Base-by-base conservation (phyloP, 139 green algal species). In the Coelastrella sp. region DNA sequence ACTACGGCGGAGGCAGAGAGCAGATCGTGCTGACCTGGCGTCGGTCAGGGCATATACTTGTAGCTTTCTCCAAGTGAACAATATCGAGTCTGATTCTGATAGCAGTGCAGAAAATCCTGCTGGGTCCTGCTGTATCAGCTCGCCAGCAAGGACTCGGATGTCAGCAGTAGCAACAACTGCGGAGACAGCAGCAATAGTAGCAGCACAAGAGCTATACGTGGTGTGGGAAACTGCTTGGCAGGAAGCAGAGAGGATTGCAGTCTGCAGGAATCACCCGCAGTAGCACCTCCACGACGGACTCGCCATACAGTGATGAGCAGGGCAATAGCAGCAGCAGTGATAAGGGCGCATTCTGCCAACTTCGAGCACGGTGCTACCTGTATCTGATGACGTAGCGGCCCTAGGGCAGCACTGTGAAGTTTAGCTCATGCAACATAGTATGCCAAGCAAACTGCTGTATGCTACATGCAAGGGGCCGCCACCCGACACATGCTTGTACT, bases 321-420 rank as follows among this genome's bases (percentile, higher is more conserved):
- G 68, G 20, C 78, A 65, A 13, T 56, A 87, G 58, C 81, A 80
- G 83, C 65, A 88, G 83, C 83, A 80, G 68, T 47, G 32, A 47
- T 47, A 47, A 47, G 32, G 32, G 32, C 32, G 1, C 32, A 47
- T 47, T 47, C 32, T 47, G 32, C 32, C 32, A 17, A 78, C 22
- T 6, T 0, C 13, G 3, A 56, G 65, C 73, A 23, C 5, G 16
- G 73, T 90, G 5, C 8, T 71, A n/a, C 73, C 84, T 16, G 13
- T 89, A n/a, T 59, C n/a, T 7, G 91, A 87, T 8, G 91, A 93
- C 64, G 75, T 93, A 59, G 86, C 76, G 65, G 56, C 75, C 56
- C 85, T 93, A 4, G 87, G 85, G 3, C n/a, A n/a, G n/a, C n/a
- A n/a, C n/a, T 47, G 32, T 47, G 32, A 47, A 47, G 32, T 47